A percentile compares a stretch with the other conserved stretches of the same genome.
These are phyloP conservation scores for Penstemon barbatus DNA, from an alignment of 257 asterid genomes.

Conservation along the genomic window DNA sequence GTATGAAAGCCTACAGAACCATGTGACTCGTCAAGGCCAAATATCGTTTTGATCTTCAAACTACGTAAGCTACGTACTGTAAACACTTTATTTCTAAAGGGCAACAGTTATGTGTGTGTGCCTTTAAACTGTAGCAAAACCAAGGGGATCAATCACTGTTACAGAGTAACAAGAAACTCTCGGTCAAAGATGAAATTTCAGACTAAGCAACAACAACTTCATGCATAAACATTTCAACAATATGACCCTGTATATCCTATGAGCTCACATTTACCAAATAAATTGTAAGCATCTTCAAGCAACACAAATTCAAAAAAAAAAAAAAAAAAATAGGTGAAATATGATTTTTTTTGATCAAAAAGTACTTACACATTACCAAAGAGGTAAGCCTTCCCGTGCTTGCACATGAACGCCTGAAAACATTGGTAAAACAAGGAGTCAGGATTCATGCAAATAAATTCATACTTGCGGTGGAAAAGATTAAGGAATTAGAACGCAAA, in stretches of 20 bases:
- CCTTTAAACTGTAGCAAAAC: neutral
- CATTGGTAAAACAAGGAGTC: conserved; percentile 31
- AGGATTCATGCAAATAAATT: conserved; percentile 30
- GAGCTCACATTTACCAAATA: neutral
- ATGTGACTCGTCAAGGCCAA: neutral
- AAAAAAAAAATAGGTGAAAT: neutral
- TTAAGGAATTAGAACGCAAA: neutral
- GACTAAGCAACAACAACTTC: neutral
- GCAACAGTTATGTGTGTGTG: neutral
- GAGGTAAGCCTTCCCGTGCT: conserved; percentile 83
- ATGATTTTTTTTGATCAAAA: conserved; percentile 3
- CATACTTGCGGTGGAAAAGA: conserved; percentile 12
- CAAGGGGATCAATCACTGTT: neutral
- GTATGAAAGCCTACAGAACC: conserved; percentile 13
- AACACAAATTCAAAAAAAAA: neutral
- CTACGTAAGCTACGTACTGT: neutral
- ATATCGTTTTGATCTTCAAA: conserved; percentile 5
- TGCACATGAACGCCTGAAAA: conserved; percentile 70
- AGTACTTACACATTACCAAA: conserved; percentile 66
- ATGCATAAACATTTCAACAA: neutral
- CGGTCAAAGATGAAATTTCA: neutral
- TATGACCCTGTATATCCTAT: neutral
- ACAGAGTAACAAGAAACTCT: neutral
- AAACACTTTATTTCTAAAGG: neutral
- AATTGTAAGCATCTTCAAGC: neutral